phyloP scores from a whole-genome alignment of 768 basidiomycete species.

The Candolleomyces efflorescens region DNA sequence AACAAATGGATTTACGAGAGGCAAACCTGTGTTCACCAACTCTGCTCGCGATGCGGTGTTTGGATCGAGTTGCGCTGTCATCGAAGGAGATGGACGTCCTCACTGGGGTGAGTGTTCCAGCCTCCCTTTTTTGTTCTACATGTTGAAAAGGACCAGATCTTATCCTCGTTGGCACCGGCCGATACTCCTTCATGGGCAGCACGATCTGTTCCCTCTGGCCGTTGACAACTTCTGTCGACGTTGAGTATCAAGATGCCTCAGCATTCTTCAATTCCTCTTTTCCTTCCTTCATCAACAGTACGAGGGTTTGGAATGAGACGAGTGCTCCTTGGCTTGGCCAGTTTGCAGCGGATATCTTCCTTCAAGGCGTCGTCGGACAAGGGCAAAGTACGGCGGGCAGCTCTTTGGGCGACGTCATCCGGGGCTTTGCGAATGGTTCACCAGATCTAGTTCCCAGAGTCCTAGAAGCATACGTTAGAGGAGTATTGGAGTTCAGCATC shows the following conservation, averaged over 20 bases:
- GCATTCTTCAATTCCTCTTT: neutral
- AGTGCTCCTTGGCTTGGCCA: neutral
- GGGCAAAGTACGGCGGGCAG: neutral
- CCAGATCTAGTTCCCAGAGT: neutral
- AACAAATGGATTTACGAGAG: neutral
- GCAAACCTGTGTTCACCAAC: neutral
- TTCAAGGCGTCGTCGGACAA: neutral
- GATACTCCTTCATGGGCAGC: neutral
- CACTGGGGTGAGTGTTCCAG: neutral
- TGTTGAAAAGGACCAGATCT: neutral
- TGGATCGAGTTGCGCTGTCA: neutral
- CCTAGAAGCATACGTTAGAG: neutral
- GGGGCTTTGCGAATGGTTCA: neutral
- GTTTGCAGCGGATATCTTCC: neutral
- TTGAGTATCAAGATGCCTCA: neutral
- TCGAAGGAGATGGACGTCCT: neutral
- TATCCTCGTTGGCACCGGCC: neutral
- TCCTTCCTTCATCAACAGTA: neutral
- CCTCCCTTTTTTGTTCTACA: neutral
- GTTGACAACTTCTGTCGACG: neutral
- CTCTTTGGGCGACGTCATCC: neutral
- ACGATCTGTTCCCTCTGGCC: neutral
- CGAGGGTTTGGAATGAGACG: neutral
- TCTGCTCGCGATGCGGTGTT: neutral
- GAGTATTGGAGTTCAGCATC: neutral